These are phyloP conservation scores for Leccinum griseonigrum DNA, from an alignment of 1,284 basidiomycete species.

Conservation along the genomic window DNA sequence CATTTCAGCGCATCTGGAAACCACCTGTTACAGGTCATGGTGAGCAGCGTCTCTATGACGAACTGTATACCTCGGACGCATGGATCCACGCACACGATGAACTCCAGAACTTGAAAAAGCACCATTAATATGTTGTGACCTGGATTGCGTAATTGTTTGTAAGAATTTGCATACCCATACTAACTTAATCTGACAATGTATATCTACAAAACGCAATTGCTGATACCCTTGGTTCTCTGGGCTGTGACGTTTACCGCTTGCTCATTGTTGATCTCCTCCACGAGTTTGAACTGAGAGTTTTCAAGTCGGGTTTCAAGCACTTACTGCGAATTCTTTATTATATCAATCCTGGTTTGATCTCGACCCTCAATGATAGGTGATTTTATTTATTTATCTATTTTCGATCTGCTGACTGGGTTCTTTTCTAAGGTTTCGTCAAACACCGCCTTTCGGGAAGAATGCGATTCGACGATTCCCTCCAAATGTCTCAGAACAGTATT, in stretches of 20 bases:
- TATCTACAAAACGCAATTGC: not conserved
- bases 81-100: no score
- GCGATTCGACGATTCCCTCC: not conserved
- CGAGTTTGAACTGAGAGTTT: not conserved
- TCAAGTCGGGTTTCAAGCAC: not conserved
- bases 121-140: no score
- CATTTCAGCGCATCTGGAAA: no score
- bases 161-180: no score
- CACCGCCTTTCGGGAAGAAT: not conserved
- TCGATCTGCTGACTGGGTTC: no score
- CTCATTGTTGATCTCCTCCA: not conserved
- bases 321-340: not conserved
- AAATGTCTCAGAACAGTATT: not conserved
- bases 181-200: no score
- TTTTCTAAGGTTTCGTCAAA: not conserved
- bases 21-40: no score
- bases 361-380: not conserved
- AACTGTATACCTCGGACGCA: no score
- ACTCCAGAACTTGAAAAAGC: no score
- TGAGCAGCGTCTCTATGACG: no score
- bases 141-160: no score
- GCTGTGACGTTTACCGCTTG: not conserved
- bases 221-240: not conserved
- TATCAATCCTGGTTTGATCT: not conserved
- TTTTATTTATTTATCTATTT: no score